A percentile compares a stretch with the other conserved stretches of the same genome.
Conservation (phyloP, 1,139 yeast species). For the Geotrichum siamense region DNA sequence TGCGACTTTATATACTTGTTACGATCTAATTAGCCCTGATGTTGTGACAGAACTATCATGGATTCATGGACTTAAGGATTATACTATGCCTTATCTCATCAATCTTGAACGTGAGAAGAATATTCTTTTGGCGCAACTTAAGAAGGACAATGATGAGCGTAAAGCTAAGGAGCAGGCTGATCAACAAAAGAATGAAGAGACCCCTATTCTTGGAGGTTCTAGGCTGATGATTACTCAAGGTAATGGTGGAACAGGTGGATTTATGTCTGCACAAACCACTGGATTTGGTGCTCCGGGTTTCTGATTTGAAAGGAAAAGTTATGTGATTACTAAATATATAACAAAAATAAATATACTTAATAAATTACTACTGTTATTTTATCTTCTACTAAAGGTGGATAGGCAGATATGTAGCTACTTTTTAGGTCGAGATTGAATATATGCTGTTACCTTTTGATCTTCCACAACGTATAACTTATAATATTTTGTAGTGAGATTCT, state of each 20-base stretch:
- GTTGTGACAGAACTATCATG: conserved; percentile 84
- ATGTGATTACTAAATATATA: no score
- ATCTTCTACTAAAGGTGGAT: no score
- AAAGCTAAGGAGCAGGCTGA: conserved; percentile 53
- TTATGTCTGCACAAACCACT: conserved; percentile 7
- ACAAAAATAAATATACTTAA: no score
- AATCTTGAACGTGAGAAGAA: conserved; percentile 71
- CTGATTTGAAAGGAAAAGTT: no score
- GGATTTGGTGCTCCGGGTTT: conserved; percentile 10
- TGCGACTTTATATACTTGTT: conserved; percentile 81
- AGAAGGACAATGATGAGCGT: conserved; percentile 64
- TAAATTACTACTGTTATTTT: no score
- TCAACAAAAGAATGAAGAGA: conserved; percentile 42
- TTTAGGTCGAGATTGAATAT: conserved; percentile 14
- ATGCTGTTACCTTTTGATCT: conserved; percentile 12
- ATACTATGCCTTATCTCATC: conserved; percentile 87
- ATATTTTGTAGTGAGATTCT: conserved; percentile 8
- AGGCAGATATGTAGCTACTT: no score
- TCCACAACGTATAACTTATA: conserved; percentile 7
- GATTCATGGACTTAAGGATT: conserved; percentile 75
- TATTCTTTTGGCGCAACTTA: conserved; percentile 55
- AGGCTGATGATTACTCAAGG: conserved; percentile 34
- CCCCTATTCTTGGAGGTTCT: conserved; percentile 35
- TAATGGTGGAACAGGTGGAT: conserved; percentile 13
- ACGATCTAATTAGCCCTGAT: conserved; percentile 72